phyloP scores from a whole-genome alignment of 2,329 filamentous ascomycete species.

The Claviceps lovelessii region DNA sequence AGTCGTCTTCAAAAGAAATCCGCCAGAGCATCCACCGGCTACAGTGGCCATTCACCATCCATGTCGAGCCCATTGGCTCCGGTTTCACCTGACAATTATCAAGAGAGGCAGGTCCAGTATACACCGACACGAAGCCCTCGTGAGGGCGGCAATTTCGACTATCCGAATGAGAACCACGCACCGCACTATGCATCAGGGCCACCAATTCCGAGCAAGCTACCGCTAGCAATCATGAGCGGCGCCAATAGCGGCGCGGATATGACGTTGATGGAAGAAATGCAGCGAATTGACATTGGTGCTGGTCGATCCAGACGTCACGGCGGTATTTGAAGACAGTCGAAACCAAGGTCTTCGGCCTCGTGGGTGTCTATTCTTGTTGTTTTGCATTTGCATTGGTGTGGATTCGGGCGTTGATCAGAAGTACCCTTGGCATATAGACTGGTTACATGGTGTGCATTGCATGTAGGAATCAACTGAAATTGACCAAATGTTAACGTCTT shows the following conservation, averaged over 20 bases:
- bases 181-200: conserved; percentile 31
- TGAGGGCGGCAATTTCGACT: conserved; percentile 38
- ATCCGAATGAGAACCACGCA: conserved; percentile 37
- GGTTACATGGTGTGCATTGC: neutral
- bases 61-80: conserved; percentile 37
- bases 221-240: conserved; percentile 35
- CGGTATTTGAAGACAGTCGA: no score
- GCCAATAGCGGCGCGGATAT: conserved; percentile 30
- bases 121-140: conserved; percentile 22
- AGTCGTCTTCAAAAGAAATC: conserved; percentile 53
- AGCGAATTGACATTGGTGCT: conserved; percentile 49
- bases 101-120: conserved; percentile 27
- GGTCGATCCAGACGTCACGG: conserved; percentile 41
- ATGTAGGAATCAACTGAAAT: neutral
- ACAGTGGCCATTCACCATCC: conserved; percentile 20
- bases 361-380: neutral
- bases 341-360: conserved; percentile 1
- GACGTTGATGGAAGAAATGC: conserved; percentile 58
- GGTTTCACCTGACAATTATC: conserved; percentile 36
- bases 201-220: conserved; percentile 57
- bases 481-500: neutral
- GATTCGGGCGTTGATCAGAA: neutral
- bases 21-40: conserved; percentile 28
- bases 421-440: neutral
- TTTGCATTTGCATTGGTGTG: neutral